A percentile compares a stretch with the other conserved stretches of the same genome.
These are phyloP conservation scores for Cadophora gregata DNA, from an alignment of 2,329 filamentous ascomycete species.

Conservation along the genomic window DNA sequence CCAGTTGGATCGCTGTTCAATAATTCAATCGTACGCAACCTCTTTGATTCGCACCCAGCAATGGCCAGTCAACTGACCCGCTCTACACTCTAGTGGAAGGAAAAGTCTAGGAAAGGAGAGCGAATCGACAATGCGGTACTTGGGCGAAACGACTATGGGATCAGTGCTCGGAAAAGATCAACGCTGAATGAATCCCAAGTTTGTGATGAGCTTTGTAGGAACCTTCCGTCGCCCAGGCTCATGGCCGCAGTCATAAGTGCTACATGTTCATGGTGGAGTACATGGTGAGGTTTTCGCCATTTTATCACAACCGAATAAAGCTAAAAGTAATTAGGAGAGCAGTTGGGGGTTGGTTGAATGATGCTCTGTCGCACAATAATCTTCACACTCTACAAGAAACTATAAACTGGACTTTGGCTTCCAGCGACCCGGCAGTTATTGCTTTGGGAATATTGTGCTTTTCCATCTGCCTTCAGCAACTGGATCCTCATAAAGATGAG, in stretches of 20 bases:
- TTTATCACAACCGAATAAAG: neutral
- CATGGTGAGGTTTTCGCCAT: slow-evolving; percentile 20
- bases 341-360: slow-evolving; percentile 22
- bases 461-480: slow-evolving; percentile 27
- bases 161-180: neutral
- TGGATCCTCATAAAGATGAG: slow-evolving; percentile 22
- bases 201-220: slow-evolving; percentile 21
- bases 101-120: neutral
- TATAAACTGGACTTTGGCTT: slow-evolving; percentile 19
- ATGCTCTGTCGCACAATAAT: slow-evolving; percentile 7
- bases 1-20: slow-evolving; percentile 26
- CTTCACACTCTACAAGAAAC: slow-evolving; percentile 23
- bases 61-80: neutral
- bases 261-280: slow-evolving; percentile 29
- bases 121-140: neutral
- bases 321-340: slow-evolving; percentile 27
- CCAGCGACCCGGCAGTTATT: slow-evolving; percentile 22
- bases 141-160: neutral
- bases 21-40: slow-evolving; percentile 28
- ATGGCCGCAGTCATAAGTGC: slow-evolving; percentile 21
- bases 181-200: slow-evolving; percentile 11
- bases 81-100: slow-evolving; percentile 17
- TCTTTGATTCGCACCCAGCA: neutral
- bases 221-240: slow-evolving; percentile 10
- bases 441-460: slow-evolving; percentile 25